Conservation (phyloP, 2,329 filamentous ascomycete genomes). For the Aspergillus viridinutans region DNA sequence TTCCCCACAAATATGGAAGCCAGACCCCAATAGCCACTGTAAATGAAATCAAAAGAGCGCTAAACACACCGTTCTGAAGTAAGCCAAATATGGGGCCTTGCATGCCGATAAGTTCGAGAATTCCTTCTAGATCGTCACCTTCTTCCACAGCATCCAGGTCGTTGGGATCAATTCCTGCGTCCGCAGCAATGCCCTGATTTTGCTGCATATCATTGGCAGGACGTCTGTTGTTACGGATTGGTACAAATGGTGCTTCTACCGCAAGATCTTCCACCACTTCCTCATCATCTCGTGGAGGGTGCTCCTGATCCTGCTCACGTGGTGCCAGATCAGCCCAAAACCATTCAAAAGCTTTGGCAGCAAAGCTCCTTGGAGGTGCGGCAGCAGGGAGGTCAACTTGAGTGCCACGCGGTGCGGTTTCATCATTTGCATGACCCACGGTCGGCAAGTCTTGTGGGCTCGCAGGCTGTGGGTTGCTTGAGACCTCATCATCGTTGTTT, state of each 20-base stretch:
- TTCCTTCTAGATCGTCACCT: constrained; percentile 90
- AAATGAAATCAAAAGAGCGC: constrained; percentile 79
- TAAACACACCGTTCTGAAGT: constrained; percentile 93
- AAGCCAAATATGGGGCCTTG: constrained; percentile 85
- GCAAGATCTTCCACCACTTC: constrained; percentile 57
- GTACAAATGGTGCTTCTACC: constrained; percentile 59
- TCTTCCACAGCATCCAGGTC: constrained; percentile 59
- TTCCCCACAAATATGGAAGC: constrained; percentile 86
- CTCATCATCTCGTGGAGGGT: constrained; percentile 52
- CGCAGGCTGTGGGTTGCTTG: neutral
- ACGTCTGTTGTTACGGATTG: constrained; percentile 45
- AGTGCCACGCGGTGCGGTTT: neutral
- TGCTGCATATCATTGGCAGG: constrained; percentile 26
- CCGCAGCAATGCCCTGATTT: constrained; percentile 35
- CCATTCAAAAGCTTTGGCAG: constrained; percentile 36
- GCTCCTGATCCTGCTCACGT: constrained; percentile 32
- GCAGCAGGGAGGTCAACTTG: constrained; percentile 9
- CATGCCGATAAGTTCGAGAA: constrained; percentile 95
- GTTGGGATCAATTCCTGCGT: constrained; percentile 62
- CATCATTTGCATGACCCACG: neutral
- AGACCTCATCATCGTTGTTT: neutral
- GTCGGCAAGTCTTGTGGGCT: neutral
- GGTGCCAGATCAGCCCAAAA: constrained; percentile 43
- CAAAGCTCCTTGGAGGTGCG: constrained; percentile 16
- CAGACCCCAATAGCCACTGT: constrained; percentile 84